Evolutionary conservation across 73 alveolate species (phyloP).

Genomic region (Paramecium primaurelia): DNA sequence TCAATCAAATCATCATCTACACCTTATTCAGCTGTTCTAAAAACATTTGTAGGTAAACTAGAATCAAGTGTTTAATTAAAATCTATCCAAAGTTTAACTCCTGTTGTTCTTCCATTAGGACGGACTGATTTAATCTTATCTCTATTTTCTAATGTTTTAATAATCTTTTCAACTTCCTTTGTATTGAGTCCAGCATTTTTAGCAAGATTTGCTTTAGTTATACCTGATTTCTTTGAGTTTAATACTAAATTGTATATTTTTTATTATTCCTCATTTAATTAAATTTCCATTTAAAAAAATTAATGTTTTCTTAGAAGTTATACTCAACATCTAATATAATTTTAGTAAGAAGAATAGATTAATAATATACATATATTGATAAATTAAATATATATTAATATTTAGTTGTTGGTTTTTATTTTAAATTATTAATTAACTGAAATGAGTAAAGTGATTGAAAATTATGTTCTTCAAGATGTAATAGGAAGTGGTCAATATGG

Average conservation of each 20-base stretch:
- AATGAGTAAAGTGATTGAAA: slow-evolving; percentile 57
- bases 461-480: slow-evolving; percentile 48
- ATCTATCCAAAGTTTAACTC: not conserved
- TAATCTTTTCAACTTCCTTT: not conserved
- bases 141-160: not conserved
- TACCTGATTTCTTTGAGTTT: not conserved
- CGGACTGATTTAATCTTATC: not conserved
- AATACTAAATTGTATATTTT: not conserved
- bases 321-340: not conserved
- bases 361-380: not conserved
- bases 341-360: not conserved
- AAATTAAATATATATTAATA: not conserved
- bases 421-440: slow-evolving; percentile 16
- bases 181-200: not conserved
- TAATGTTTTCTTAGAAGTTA: not conserved
- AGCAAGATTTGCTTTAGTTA: not conserved
- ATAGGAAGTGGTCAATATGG: slow-evolving; percentile 60
- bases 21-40: not conserved
- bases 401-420: not conserved
- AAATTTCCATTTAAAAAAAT: not conserved
- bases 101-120: not conserved
- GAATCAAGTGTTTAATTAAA: not conserved
- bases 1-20: not conserved
- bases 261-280: not conserved
- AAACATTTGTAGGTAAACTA: not conserved